Evolutionary conservation across 2,329 filamentous ascomycete genomes (phyloP).

Genomic region (Cercospora brassicicola): DNA sequence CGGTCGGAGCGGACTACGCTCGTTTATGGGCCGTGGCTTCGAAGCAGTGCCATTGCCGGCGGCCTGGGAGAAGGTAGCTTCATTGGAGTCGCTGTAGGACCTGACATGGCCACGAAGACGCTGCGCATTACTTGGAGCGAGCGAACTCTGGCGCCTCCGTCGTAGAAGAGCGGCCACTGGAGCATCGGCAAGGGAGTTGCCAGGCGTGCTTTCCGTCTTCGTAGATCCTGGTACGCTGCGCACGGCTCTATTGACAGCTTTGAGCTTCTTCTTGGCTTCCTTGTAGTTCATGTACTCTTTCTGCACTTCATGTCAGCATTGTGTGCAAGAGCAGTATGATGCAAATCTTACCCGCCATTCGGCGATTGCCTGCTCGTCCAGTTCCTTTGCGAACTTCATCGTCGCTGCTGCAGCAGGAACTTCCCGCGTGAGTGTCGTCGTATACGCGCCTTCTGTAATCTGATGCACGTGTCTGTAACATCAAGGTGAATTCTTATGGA

Average conservation of each 20-base stretch:
- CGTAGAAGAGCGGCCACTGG: constrained; percentile 17
- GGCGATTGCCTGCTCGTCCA: constrained; percentile 84
- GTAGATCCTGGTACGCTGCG: constrained; percentile 14
- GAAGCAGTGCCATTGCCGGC: neutral
- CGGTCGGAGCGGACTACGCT: constrained; percentile 35
- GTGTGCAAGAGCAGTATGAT: neutral
- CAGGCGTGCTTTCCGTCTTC: constrained; percentile 10
- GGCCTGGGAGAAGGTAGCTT: neutral
- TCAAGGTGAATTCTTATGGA: neutral
- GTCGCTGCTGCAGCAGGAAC: neutral
- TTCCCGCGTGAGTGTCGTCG: neutral
- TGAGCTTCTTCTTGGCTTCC: constrained; percentile 29
- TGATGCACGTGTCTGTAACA: neutral
- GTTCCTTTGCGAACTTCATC: constrained; percentile 50
- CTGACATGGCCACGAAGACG: constrained; percentile 10
- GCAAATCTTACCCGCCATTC: constrained; percentile 69
- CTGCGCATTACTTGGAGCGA: neutral
- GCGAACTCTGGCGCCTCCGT: constrained; percentile 9
- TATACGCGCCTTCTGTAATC: neutral
- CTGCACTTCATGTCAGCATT: neutral
- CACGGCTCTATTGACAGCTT: constrained; percentile 14
- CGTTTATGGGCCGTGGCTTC: constrained; percentile 23
- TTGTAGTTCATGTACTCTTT: constrained; percentile 94
- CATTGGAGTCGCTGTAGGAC: constrained; percentile 17
- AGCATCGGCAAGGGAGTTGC: constrained; percentile 19